Base-by-base conservation (phyloP, 2,329 filamentous ascomycete species). In the Penicillium sp. region DNA sequence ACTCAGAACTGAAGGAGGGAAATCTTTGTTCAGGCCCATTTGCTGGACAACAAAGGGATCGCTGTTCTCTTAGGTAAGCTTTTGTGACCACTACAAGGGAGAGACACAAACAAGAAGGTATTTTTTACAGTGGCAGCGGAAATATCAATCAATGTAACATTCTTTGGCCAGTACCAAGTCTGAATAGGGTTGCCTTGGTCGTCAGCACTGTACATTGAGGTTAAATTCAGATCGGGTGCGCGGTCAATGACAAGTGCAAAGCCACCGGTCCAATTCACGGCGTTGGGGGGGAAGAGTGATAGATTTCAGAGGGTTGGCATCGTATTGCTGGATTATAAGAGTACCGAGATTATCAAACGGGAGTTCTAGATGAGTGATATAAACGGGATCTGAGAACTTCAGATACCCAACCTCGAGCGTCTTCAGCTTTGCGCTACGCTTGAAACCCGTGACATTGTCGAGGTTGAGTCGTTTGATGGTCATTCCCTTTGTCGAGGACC, bases 121-220 rank as follows among this genome's bases (percentile, higher is more conserved):
- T 33, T 50, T 12, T n/a, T 10, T 2, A 41, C 19, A 36, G 14
- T 42, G 16, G 16, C 14, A 10, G 6, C n/a, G 1, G 7, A 4
- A 36, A 42, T 22, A 3, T 9, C 3, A 30, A 50, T 43, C 11
- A 12, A 31, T 12, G 38, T 43, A 19, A 50, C 16, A 26, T 50
- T 50, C 14, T 17, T 50, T 28, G 48, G 48, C 48, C 48, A 50
- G 30, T 50, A 50, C 48, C 48, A 50, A 31, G 48, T 50, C 22
- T 50, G 37, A 22, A 41, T 31, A 14, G 14, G n/a, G 2, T 50
- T 42, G 19, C 22, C 38, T 35, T 50, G 28, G 11, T 48, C 35
- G 9, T 48, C n/a, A 2, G 25, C 11, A 36, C 48, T 11, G 38
- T 50, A 50, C 2, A 28, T n/a, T 14, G 48, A 50, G 19, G 38